These are phyloP conservation scores for Suillus spraguei DNA, from an alignment of 768 basidiomycete genomes.

Conservation along the genomic window DNA sequence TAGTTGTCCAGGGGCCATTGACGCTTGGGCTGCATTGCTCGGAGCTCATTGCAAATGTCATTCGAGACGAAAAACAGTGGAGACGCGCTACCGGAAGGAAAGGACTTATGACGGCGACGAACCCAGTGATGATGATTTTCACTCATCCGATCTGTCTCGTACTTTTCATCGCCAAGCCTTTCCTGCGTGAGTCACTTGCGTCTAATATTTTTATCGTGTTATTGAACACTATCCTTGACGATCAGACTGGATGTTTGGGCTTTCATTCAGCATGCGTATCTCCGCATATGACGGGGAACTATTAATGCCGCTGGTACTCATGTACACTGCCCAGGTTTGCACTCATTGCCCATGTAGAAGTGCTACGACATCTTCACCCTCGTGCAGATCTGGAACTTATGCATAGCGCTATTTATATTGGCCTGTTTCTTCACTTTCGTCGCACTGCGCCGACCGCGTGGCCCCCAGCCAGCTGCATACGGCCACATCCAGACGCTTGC, in stretches of 20 bases:
- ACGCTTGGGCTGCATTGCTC: constrained; percentile 31
- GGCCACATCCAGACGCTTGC: neutral
- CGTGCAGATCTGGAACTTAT: constrained; percentile 29
- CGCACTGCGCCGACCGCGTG: neutral
- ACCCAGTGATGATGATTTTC: neutral
- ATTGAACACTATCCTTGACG: neutral
- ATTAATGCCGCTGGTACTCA: constrained; percentile 6
- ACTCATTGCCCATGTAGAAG: neutral
- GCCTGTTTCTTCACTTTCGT: neutral
- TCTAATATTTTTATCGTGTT: neutral
- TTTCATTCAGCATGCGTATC: constrained; percentile 18
- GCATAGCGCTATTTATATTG: neutral
- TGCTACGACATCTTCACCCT: neutral
- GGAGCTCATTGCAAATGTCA: constrained; percentile 30
- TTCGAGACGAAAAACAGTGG: neutral
- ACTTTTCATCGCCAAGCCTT: constrained; percentile 19
- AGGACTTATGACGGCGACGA: neutral
- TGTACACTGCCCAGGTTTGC: constrained; percentile 31
- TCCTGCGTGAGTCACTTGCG: constrained; percentile 26
- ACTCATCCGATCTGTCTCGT: no score
- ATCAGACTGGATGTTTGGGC: constrained; percentile 34
- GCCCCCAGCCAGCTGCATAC: neutral
- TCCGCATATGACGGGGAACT: no score
- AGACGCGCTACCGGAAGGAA: neutral
- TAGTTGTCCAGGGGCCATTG: constrained; percentile 29